Conservation (phyloP, 1,139 yeast genomes). For the Kodamaea derodonti region DNA sequence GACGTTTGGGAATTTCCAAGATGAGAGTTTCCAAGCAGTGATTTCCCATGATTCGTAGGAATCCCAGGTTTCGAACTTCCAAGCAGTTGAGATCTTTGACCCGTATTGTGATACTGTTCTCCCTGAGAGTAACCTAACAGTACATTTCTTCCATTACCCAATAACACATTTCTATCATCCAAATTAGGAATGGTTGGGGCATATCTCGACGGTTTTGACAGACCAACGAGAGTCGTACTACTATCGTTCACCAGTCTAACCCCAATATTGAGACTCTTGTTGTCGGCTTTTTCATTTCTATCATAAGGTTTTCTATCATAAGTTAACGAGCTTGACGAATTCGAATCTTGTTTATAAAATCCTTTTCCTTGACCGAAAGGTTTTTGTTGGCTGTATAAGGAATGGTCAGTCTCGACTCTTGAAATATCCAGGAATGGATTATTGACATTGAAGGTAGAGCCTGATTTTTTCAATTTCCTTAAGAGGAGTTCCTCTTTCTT, state of each 20-base stretch:
- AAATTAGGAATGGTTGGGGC: neutral
- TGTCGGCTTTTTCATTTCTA: neutral
- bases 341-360: slow-evolving; percentile 4
- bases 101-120: too few species aligned
- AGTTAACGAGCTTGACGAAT: slow-evolving; percentile 8
- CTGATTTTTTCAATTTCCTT: slow-evolving; percentile 2
- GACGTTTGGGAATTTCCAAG: too few species aligned
- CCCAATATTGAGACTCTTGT: too few species aligned
- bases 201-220: neutral
- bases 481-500: slow-evolving; percentile 4
- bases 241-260: neutral
- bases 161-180: too few species aligned
- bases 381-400: slow-evolving; percentile 1
- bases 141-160: too few species aligned
- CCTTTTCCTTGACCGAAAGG: slow-evolving; percentile 3
- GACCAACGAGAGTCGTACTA: too few species aligned
- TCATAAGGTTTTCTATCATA: neutral
- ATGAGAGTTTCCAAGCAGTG: too few species aligned
- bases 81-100: too few species aligned
- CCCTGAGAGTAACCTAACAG: too few species aligned
- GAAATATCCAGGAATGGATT: slow-evolving; percentile 4
- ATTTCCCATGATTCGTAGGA: too few species aligned
- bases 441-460: slow-evolving; percentile 1
- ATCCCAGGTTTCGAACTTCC: too few species aligned
- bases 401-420: neutral